Base-by-base conservation (phyloP, 306 rosid species). In the Elaeagnus macrophylla region DNA sequence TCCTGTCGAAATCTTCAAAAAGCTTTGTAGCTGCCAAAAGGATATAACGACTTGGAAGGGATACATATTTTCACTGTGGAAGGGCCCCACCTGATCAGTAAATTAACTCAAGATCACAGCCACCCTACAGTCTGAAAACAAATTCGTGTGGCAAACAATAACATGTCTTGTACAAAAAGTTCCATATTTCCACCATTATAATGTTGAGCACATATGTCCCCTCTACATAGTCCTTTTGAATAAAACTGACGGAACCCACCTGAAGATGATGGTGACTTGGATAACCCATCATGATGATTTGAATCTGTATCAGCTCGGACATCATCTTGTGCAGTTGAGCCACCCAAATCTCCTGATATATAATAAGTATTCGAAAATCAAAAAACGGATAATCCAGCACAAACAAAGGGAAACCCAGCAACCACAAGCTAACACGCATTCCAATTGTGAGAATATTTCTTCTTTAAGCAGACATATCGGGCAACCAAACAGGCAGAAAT, bases 181-280 rank as follows among this genome's bases (percentile, higher is more conserved):
- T 83, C 85, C 89, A 85, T 72, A 71, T 75, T 81, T 86, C 97
- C 83, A 86, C 69, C 71, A 80, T 80, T 70, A 75, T 66, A 75
- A 83, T 81, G 95, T 77, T 68, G 94, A 77, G 85, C 94, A 90
- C 91, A 83, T 82, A 86, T 79, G 85, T 85, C 97, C 83, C 68
- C 79, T 72, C 78, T 83, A 81, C 86, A 90, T 74, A 90, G 94
- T 86, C 95, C 94, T 78, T 86, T 90, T 70, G 95, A 86, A 77
- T 88, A 84, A 83, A 83, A 81, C 94, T 88, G 91, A 86, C 81
- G 70, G 94, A 82, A 91, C 99, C 99, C 96, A 91, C 99, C 99
- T 91, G 99, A 91, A 71, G 99, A 84, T 56, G 95, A 82, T 76
- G 96, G 95, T 84, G 99, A 87, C 76, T 79, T 79, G 83, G 93